Percentiles rank a stretch among this genome's conserved stretches.
Conservation (phyloP, 2,329 filamentous ascomycete species). For the Nemania sp. region DNA sequence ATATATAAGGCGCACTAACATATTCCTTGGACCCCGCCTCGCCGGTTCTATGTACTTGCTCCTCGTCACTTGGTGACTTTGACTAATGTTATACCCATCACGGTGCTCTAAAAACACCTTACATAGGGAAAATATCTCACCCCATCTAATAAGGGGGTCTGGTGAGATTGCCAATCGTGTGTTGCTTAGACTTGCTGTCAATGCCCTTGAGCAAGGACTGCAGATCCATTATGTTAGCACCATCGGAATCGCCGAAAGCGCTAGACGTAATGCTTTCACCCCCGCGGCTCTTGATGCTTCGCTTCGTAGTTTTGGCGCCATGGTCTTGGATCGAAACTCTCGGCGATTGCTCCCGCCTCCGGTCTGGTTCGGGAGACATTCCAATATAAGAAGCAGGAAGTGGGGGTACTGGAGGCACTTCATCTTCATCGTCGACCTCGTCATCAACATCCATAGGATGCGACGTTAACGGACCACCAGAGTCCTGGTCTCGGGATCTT, state of each 20-base stretch:
- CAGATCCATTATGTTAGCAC: conserved; percentile 46
- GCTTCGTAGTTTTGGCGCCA: conserved; percentile 47
- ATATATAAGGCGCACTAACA: conserved; percentile 13
- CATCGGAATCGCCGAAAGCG: conserved; percentile 41
- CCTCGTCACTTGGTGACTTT: conserved; percentile 1
- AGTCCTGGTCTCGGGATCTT: conserved; percentile 49
- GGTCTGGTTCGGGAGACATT: conserved; percentile 40
- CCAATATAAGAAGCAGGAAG: conserved; percentile 56
- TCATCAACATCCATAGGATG: conserved; percentile 49
- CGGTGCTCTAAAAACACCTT: conserved; percentile 2
- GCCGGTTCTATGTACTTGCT: conserved; percentile 18
- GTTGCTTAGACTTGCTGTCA: conserved; percentile 51
- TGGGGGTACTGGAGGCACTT: conserved; percentile 68
- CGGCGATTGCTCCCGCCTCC: conserved; percentile 42
- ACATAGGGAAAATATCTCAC: neutral
- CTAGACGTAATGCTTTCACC: conserved; percentile 47
- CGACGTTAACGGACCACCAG: conserved; percentile 47
- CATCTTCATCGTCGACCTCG: conserved; percentile 49
- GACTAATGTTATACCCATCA: conserved; percentile 15
- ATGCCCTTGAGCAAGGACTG: conserved; percentile 53
- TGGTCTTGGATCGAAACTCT: conserved; percentile 54
- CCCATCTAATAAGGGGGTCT: conserved; percentile 49
- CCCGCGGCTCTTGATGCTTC: conserved; percentile 48
- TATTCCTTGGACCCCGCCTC: neutral
- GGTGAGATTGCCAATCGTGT: conserved; percentile 50